Evolutionary conservation across 164 flowering plant genomes (phyloP), one percentile per base, ranked within the genome.

Genomic region (Umbilicus rupestris): DNA sequence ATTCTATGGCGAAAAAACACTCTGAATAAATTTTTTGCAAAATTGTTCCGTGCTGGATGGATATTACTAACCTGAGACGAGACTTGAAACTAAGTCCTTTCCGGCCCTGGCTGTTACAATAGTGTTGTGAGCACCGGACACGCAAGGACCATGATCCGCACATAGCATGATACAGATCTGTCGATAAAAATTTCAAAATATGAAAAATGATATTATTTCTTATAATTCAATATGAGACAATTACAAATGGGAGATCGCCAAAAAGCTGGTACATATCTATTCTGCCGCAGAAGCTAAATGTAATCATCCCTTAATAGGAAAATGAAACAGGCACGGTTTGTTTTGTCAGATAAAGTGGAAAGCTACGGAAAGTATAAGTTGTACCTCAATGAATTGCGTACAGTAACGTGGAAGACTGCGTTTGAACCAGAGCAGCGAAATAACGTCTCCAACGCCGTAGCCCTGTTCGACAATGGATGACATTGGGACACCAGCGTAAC

Each of bases 131-230:
- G 99, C 99, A 74, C 99, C 97, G 73, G 99, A 95, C 67, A 92
- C 97, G 70, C 99, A 95, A 37, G 99, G 99, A 73, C 99, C 99
- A 76, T 95, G 99, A 72, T 95, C 99, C n/a, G 97, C 97, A 81
- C 99, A 95, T 67, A 95, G 70, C 97, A 95, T 92, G 78, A 95
- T 76, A 73, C 97, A 95, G 64, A 92, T 95, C 97, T 95, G 89
- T 50, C 57, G 22, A 20, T 1, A 28, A 50, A 22, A 50, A 22
- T 20, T 8, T 22, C 12, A 5, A 3, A 37, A 37, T 37, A 37
- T 3, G 28, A 50, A 19, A 41, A 41, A 41, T 41, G 15, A 41
- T 9, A 50, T 22, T 15, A 20, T 0, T 9, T 6, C 57, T n/a
- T n/a, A n/a, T n/a, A n/a, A n/a, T n/a, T n/a, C n/a, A n/a, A n/a